Evolutionary conservation across 306 rosid species (phyloP), one percentile per base, ranked within the genome.

Genomic region (Ochetophila trinervis): DNA sequence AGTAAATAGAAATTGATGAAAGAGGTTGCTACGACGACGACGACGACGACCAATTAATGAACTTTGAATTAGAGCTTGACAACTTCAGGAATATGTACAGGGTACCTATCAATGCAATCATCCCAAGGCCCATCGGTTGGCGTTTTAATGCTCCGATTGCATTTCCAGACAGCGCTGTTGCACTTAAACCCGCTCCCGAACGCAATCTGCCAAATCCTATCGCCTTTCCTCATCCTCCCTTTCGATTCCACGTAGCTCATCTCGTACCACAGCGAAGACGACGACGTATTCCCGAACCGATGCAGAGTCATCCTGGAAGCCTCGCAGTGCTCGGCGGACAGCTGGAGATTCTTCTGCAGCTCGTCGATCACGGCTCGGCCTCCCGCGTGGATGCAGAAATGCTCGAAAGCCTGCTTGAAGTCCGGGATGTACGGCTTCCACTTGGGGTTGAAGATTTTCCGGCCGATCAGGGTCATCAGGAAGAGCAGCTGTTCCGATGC

Each of bases 371-470:
- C 99, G 0, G 98, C 98, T 15, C 98, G 75, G 0, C 98, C 98
- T 0, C 98, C 98, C 0, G 98, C 98, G 63, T 93, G 99, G 65
- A 93, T 93, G 52, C 99, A 93, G 65, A 93, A 93, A 47, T 93
- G 98, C 71, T 93, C 98, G 42, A 93, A 93, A 0, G 98, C 98
- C 66, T 86, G 94, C 66, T 85, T 86, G 74, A 90, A 93, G 63
- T 93, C 99, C 0, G 99, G 99, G 13, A 93, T 93, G 51, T 93
- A 93, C 0, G 99, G 97, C 68, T 90, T 93, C 99, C 99, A 93
- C 34, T 90, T 93, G 0, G 91, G 91, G 69, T 83, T 87, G 30
- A 93, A 80, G 0, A 93, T 83, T 55, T 90, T 93, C 61, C 99
- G 78, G 1, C 91, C 99, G 50, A 93, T 84, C 0, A 93, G 85